phyloP scores from a whole-genome alignment of 805 yeast genomes.

The Candida pseudoglaebosa region DNA sequence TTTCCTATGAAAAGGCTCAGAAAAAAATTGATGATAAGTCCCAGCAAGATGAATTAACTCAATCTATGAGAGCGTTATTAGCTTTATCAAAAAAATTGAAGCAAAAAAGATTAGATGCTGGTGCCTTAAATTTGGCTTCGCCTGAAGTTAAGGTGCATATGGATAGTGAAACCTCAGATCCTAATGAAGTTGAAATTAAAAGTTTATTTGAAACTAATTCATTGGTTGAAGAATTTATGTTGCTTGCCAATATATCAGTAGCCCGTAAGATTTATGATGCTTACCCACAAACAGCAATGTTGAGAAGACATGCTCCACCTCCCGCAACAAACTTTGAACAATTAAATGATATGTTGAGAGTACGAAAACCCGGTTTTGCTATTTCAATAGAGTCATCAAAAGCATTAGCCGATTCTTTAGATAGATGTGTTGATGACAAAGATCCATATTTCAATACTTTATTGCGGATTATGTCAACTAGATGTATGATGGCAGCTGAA shows the following conservation, averaged over 20 bases:
- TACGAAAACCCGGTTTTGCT: constrained; percentile 64
- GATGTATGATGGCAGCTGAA: constrained; percentile 99
- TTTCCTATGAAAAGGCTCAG: constrained; percentile 92
- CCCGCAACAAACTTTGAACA: constrained; percentile 90
- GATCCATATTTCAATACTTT: constrained; percentile 93
- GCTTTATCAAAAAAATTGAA: constrained; percentile 78
- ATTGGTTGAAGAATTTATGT: constrained; percentile 96
- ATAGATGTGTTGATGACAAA: constrained; percentile 73
- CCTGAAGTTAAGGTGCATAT: constrained; percentile 97
- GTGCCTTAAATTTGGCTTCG: constrained; percentile 94
- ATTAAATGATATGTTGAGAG: constrained; percentile 82
- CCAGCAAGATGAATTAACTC: constrained; percentile 78
- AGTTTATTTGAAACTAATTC: constrained; percentile 87
- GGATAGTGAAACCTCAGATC: constrained; percentile 97
- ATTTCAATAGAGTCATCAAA: constrained; percentile 82
- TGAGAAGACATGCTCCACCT: constrained; percentile 97
- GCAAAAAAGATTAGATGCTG: constrained; percentile 84
- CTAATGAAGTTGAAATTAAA: constrained; percentile 91
- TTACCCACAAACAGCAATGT: constrained; percentile 97
- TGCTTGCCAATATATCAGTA: constrained; percentile 93
- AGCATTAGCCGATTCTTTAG: constrained; percentile 90
- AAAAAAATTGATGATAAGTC: constrained; percentile 75
- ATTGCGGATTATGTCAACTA: constrained; percentile 92
- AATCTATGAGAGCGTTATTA: constrained; percentile 82
- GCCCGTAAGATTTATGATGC: constrained; percentile 90